Base-by-base conservation (phyloP, 2,329 filamentous ascomycete species). In the Trichoderma cornu-damae region DNA sequence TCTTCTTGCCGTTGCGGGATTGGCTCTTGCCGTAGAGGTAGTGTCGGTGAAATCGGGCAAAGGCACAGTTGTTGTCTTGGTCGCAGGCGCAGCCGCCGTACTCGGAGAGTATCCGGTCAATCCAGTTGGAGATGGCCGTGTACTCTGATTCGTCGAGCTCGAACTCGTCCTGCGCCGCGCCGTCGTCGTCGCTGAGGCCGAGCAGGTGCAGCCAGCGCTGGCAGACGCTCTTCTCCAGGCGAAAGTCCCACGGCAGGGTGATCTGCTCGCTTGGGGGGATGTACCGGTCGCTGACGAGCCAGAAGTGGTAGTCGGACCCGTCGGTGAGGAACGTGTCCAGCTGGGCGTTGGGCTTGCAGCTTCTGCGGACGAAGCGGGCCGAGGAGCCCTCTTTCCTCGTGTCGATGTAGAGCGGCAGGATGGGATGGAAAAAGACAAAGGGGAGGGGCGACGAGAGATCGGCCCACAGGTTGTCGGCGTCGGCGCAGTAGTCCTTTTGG, bases 351-450 rank as follows among this genome's bases (percentile, higher is more conserved):
- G 94, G 90, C 60, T 83, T 85, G 75, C 94, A 99, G 66, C 94
- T 97, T 63, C 93, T 84, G 57, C 94, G 85, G n/a, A 95, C 85
- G 68, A 94, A 96, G 43, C 94, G 88, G 58, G 94, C 85, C 34
- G 85, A 77, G 4, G 90, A 96, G 20, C 93, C 94, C 74, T 96
- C 90, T 69, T 83, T 84, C 59, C 94, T 82, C 8, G 92, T 94
- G 71, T 96, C 94, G 66, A 99, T 94, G 73, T 92, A 96, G 11
- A 99, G 82, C 0, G 93, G 93, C 7, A 97, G 82, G 59, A 86
- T 81, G 1, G 91, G 90, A 66, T 95, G 92, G 72, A 97, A 93
- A 69, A 92, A 90, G 22, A 93, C 88, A 65, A 91, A 91, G 1
- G 89, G 89, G 2, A 85, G 73, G 3, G 84, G 83, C 3, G 81